Evolutionary conservation across 2,329 filamentous ascomycete species (phyloP), one percentile per base, ranked within the genome.

Genomic region (Lasiodiplodia gonubiensis): DNA sequence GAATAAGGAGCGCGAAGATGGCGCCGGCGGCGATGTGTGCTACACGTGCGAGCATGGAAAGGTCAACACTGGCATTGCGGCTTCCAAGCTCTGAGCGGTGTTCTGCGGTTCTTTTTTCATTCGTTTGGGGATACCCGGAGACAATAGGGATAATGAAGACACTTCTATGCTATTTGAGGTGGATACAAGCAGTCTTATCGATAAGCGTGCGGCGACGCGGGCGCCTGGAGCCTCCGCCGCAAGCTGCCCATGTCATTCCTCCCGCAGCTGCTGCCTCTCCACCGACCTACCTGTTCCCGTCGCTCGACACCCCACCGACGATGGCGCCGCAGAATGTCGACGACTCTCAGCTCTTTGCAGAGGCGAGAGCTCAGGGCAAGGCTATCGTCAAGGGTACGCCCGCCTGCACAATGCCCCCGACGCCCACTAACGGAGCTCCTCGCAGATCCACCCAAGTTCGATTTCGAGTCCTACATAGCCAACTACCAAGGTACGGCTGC

Each of bases 381-480:
- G 64, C 74, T 25, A 67, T 79, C 25, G 76, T 79, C 63, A 77
- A 74, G 70, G 78, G 78, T 77, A 70, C 37, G 71, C 63, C 12
- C 49, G 2, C 46, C 21, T 14, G 18, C 42, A 6, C 37, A 49
- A 35, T 27, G n/a, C n/a, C 27, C 18, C 42, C 14, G 37, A 10
- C 51, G 7, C 11, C 23, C 37, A 55, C 67, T 59, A 46, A 63
- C 55, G 48, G 63, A 39, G 27, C 67, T 48, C 51, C 27, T 65
- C 35, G 18, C 68, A 94, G 92, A 93, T 57, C 80, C 87, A 7
- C 94, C 94, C 11, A 97, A 94, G 76, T 90, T 98, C 72, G 95
- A 98, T 74, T 86, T 99, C 51, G 93, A 97, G 69, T 88, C 91
- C 46, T 98, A 97, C 79, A 91, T 97, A 60, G 86, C 90, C 71